A percentile compares a stretch with the other conserved stretches of the same genome.
These are phyloP conservation scores for Vinca minor DNA, from an alignment of 257 asterid species.

Conservation along the genomic window DNA sequence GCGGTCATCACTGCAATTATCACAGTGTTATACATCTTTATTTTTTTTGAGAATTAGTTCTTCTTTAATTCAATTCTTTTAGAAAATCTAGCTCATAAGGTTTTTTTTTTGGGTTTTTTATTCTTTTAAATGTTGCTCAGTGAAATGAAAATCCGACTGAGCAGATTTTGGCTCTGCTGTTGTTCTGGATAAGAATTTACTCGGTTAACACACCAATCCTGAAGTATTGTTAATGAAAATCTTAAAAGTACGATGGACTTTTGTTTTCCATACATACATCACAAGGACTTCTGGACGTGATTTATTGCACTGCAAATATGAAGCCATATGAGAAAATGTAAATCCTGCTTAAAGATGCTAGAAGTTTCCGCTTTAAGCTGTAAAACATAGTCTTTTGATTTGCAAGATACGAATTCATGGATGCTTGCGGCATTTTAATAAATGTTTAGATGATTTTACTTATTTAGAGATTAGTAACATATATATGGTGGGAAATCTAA, in stretches of 20 bases:
- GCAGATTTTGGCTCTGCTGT: neutral
- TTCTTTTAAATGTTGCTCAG: neutral
- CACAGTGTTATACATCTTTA: neutral
- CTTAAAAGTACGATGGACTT: too few species aligned
- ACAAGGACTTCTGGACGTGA: neutral
- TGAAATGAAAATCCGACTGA: neutral
- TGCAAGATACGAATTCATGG: too few species aligned
- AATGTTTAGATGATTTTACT: neutral
- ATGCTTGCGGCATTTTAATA: neutral
- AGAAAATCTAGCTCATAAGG: neutral
- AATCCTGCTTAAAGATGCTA: neutral
- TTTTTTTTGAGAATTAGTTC: neutral
- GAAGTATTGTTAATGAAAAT: too few species aligned
- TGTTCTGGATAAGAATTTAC: neutral
- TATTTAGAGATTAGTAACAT: neutral
- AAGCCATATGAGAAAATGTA: neutral
- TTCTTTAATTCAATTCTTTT: neutral
- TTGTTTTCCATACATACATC: neutral
- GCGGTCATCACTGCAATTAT: neutral
- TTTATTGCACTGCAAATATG: neutral
- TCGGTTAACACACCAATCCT: too few species aligned
- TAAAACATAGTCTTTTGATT: neutral
- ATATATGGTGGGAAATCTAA: neutral
- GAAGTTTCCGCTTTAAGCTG: neutral
- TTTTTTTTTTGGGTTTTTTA: too few species aligned